Percentiles rank a stretch among this genome's conserved stretches.
Conservation (phyloP, 768 basidiomycete species). For the Lentinula edodes region DNA sequence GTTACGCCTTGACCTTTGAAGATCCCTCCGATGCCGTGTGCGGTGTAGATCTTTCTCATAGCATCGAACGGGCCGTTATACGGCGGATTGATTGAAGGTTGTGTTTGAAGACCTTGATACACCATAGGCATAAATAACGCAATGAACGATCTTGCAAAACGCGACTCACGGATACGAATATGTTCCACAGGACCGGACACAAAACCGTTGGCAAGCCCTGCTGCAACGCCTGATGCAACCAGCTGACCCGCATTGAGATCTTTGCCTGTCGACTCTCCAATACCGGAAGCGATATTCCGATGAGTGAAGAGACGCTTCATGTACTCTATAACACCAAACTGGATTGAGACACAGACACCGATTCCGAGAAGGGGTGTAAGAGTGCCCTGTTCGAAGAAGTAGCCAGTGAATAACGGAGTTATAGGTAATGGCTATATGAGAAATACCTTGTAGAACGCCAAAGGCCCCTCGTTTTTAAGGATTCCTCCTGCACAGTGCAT, state of each 20-base stretch:
- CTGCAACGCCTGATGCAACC: constrained; percentile 70
- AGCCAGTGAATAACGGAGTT: background rate
- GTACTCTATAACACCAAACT: constrained; percentile 87
- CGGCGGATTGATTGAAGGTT: constrained; percentile 66
- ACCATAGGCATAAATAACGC: constrained; percentile 8
- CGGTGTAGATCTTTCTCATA: constrained; percentile 72
- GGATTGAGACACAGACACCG: constrained; percentile 92
- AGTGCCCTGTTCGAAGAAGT: constrained; percentile 57
- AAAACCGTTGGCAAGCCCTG: constrained; percentile 86
- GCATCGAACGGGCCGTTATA: constrained; percentile 88
- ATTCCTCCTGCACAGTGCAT: constrained; percentile 87
- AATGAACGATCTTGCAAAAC: background rate
- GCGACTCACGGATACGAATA: constrained; percentile 82
- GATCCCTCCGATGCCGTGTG: constrained; percentile 76
- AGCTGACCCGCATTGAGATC: constrained; percentile 60
- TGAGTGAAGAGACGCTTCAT: constrained; percentile 74
- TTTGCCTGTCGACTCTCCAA: constrained; percentile 62
- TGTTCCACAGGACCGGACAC: constrained; percentile 97
- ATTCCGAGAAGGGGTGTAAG: constrained; percentile 88
- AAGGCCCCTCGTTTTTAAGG: constrained; percentile 83
- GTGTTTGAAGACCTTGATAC: constrained; percentile 79
- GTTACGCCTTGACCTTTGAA: constrained; percentile 94
- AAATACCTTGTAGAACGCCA: constrained; percentile 90
- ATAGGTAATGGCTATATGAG: background rate
- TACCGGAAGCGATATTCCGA: constrained; percentile 52